Base-by-base conservation (phyloP, 2,329 filamentous ascomycete genomes). In the Mycosphaerella sp. region DNA sequence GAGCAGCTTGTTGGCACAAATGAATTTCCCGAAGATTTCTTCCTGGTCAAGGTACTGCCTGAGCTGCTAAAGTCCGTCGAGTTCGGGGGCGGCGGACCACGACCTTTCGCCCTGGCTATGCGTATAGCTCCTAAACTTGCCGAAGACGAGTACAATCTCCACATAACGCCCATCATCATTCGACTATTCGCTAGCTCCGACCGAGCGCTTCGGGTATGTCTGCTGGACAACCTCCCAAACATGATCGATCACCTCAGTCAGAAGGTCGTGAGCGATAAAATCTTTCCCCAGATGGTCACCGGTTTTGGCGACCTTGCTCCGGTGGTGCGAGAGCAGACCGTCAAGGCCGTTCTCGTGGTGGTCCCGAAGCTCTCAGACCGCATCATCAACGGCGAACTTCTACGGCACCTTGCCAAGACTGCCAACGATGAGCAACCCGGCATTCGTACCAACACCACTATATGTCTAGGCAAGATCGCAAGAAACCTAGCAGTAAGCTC, bases 61-160 rank as follows among this genome's bases (percentile, higher is more conserved):
- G 93, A 98, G 66, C 75, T 98, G 27, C 78, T 98, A n/a, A 98
- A 97, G 66, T 95, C 90, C 0, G 89, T 97, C n/a, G 93, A 98
- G 64, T 98, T 96, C 68, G 93, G 93, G 6, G 93, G 91, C 9
- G 93, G 93, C 25, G 93, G 93, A 0, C 87, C 91, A 0, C 94
- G 95, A 65, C 90, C 95, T 0, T 87, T 98, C 53, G 74, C 78
- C 1, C 83, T 95, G 1, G 87, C 95, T 36, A 82, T 97, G 75
- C 95, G 95, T 65, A 96, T 98, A 61, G 83, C 89, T 3, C 75
- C 83, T 6, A 97, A 95, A 65, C 75, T 98, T 36, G 82, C 87
- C 2, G 85, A 85, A 54, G 93, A 97, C 8, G 93, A 98, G 67
- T 98, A 94, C 67, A 87, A 94, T 41, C 68, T 80, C 6, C 86